Evolutionary conservation across 2,329 filamentous ascomycete species (phyloP), one percentile per base, ranked within the genome.

Genomic region (Fusarium sp.): DNA sequence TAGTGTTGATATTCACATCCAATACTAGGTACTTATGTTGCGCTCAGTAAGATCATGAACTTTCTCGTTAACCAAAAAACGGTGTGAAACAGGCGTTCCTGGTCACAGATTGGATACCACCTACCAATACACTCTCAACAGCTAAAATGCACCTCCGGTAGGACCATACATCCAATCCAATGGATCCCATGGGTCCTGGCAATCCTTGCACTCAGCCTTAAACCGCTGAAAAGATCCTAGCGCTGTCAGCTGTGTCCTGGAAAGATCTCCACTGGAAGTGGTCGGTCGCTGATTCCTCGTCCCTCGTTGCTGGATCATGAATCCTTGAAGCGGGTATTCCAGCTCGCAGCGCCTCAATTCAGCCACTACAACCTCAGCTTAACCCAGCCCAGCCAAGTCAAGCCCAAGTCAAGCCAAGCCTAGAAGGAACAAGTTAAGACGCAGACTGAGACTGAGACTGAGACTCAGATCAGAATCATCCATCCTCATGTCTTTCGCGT

Each of bases 191-290:
- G 62, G 61, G 47, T 60, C 54, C n/a, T 60, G n/a, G 16, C 40
- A 49, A 65, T 51, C 65, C 71, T 57, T 71, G 67, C 47, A 61
- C 71, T 73, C 71, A 73, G 70, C 71, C 71, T 73, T 73, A 73
- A 69, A 67, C 60, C 70, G 62, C 68, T 62, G 59, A 52, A 73
- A 67, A 61, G 42, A 63, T 46, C 46, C 54, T 73, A 73, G 71
- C 68, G 70, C 65, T 62, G 68, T 73, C 71, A 73, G 71, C 70
- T 72, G 61, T 46, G 25, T 57, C 57, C 29, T 29, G 42, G 27
- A n/a, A 20, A 25, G 25, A 14, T 45, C 52, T 59, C 67, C 71
- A 63, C 70, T 60, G 13, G 42, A 65, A 62, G 62, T 47, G 62
- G 46, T 63, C 64, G 57, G 64, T 55, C 61, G 57, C 61, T 61